A percentile compares a stretch with the other conserved stretches of the same genome.
Conservation (phyloP, 306 rosid genomes). For the Myrica gale region DNA sequence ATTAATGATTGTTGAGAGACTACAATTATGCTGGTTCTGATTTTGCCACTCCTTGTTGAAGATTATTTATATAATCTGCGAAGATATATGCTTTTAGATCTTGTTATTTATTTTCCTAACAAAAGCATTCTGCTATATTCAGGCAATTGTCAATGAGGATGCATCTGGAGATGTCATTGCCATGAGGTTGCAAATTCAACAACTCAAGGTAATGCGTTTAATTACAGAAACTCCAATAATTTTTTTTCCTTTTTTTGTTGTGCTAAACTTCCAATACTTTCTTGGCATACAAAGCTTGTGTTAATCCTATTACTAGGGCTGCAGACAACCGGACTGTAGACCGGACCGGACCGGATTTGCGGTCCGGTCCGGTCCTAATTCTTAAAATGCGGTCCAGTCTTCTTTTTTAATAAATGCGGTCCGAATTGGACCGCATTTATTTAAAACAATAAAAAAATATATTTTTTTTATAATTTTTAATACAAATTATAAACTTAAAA, state of each 20-base stretch:
- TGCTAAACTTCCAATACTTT: not conserved
- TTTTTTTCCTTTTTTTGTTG: not conserved
- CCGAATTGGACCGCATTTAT: no score
- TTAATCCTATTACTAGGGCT: not conserved
- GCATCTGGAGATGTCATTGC: slow-evolving; percentile 94
- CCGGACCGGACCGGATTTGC: no score
- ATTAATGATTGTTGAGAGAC: not conserved
- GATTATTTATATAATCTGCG: not conserved
- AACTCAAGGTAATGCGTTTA: slow-evolving; percentile 65
- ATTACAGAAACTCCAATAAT: slow-evolving; percentile 16
- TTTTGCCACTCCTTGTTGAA: not conserved
- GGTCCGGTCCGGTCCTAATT: no score
- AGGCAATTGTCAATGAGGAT: slow-evolving; percentile 98
- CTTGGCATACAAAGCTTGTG: not conserved
- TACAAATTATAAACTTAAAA: no score
- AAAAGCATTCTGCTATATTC: slow-evolving; percentile 14
- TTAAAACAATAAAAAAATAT: no score
- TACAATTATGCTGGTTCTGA: not conserved
- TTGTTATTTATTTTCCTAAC: not conserved
- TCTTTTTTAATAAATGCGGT: no score
- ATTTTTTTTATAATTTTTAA: no score
- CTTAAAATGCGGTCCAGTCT: no score
- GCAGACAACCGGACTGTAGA: no score
- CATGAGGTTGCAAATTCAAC: slow-evolving; percentile 95
- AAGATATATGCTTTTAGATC: not conserved